Percentiles rank a stretch among this genome's conserved stretches.
phyloP scores from a whole-genome alignment of 164 flowering plant species.

The Aristolochia fimbriata region DNA sequence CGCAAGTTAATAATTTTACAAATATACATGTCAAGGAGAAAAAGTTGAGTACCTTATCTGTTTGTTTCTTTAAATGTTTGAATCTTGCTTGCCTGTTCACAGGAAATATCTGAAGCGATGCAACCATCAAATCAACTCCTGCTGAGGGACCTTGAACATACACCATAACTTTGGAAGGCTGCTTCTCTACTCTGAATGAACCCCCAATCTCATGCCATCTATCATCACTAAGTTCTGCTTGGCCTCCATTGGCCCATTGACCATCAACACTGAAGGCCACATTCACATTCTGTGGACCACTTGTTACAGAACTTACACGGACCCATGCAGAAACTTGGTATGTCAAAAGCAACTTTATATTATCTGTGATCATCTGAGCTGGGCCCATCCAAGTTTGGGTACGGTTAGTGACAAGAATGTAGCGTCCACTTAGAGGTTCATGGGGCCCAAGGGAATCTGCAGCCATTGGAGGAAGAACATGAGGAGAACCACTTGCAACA shows the following conservation, averaged over 20 bases:
- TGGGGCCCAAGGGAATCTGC: conserved; percentile 69
- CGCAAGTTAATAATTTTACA: too few species aligned
- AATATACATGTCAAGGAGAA: too few species aligned
- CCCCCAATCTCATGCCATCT: conserved; percentile 94
- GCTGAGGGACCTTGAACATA: conserved; percentile 92
- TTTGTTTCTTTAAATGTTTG: conserved; percentile 44
- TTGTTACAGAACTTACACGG: conserved; percentile 40
- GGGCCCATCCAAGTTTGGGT: conserved; percentile 97
- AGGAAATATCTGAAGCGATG: conserved; percentile 83
- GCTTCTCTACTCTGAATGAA: conserved; percentile 87
- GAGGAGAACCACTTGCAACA: conserved; percentile 69
- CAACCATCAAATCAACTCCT: conserved; percentile 84
- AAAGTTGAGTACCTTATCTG: conserved; percentile 52
- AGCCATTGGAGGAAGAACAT: conserved; percentile 78
- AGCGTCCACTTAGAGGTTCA: conserved; percentile 68
- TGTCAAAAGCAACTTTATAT: conserved; percentile 64
- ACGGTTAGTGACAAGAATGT: conserved; percentile 72
- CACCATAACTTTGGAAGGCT: conserved; percentile 71
- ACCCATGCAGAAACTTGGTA: conserved; percentile 98
- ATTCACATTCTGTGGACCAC: conserved; percentile 65
- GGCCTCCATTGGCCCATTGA: conserved; percentile 96
- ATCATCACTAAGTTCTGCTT: conserved; percentile 52
- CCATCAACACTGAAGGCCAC: conserved; percentile 76
- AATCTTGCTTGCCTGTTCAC: conserved; percentile 67
- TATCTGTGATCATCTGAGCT: conserved; percentile 86